phyloP scores from a whole-genome alignment of 164 flowering plant species.

The Pachysandra terminalis region DNA sequence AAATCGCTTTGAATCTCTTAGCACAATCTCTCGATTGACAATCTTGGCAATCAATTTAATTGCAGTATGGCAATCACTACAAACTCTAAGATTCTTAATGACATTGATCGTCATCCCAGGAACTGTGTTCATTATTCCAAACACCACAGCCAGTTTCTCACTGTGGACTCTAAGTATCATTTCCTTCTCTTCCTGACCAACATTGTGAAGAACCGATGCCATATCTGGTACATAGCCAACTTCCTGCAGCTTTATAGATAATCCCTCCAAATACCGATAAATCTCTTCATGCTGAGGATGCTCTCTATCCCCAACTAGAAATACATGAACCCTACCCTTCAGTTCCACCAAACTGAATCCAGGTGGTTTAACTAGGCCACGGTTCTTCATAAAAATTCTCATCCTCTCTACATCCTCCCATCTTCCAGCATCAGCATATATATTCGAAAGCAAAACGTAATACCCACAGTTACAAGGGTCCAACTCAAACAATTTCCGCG shows the following conservation, averaged over 20 bases:
- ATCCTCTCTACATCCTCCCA: conserved; percentile 75
- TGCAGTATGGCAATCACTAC: conserved; percentile 69
- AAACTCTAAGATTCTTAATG: conserved; percentile 70
- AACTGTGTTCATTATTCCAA: conserved; percentile 62
- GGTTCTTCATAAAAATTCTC: conserved; percentile 50
- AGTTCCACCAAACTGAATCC: conserved; percentile 80
- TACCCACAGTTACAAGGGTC: conserved; percentile 79
- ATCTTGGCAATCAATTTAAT: conserved; percentile 59
- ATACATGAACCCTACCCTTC: conserved; percentile 71
- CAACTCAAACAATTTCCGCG: conserved; percentile 61
- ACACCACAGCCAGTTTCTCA: conserved; percentile 83
- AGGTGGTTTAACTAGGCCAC: conserved; percentile 62
- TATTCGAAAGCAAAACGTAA: conserved; percentile 71
- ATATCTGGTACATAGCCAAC: conserved; percentile 61
- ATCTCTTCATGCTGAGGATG: conserved; percentile 69
- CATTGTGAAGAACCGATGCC: conserved; percentile 68
- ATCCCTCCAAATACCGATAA: conserved; percentile 43
- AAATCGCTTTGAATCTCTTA: conserved; percentile 69
- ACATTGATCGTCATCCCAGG: conserved; percentile 62
- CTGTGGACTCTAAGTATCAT: conserved; percentile 60
- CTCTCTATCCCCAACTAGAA: conserved; percentile 72
- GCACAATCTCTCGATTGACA: conserved; percentile 56
- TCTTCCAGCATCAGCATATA: conserved; percentile 86
- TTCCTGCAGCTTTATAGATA: conserved; percentile 51
- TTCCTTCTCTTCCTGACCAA: conserved; percentile 75